Conservation (phyloP, 495 filamentous ascomycete genomes). For the Talaromyces borbonicus region DNA sequence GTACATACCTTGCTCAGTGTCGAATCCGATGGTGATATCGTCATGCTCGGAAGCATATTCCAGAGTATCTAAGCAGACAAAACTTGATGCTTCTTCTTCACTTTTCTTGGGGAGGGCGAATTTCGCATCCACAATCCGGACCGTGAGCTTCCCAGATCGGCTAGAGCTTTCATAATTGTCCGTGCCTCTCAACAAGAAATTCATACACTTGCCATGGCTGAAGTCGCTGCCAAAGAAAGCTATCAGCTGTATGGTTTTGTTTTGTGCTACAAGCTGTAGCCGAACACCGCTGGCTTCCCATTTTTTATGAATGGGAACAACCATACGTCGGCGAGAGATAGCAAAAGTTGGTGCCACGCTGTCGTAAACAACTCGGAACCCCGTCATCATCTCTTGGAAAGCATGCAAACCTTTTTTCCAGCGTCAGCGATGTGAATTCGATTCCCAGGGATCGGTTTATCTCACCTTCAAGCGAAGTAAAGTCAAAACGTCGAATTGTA, state of each 20-base stretch:
- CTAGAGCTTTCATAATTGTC: conserved; percentile 67
- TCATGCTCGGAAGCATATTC: conserved; percentile 87
- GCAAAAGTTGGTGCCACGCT: conserved; percentile 60
- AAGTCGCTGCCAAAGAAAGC: conserved; percentile 74
- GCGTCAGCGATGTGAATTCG: conserved; percentile 33
- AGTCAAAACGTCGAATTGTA: conserved; percentile 34
- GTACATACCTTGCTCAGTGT: conserved; percentile 62
- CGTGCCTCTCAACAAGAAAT: conserved; percentile 69
- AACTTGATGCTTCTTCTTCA: conserved; percentile 50
- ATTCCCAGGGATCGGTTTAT: not conserved
- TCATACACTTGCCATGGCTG: conserved; percentile 75
- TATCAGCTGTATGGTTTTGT: conserved; percentile 61
- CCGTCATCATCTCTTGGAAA: conserved; percentile 69
- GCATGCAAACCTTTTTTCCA: conserved; percentile 55
- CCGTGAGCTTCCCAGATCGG: conserved; percentile 53
- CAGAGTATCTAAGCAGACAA: conserved; percentile 73
- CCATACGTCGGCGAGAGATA: conserved; percentile 75
- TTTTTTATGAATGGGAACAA: conserved; percentile 85
- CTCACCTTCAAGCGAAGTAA: conserved; percentile 30
- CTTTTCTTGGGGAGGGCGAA: conserved; percentile 66
- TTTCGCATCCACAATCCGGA: conserved; percentile 79
- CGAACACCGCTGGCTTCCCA: conserved; percentile 70
- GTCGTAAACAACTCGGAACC: conserved; percentile 67
- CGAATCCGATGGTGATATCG: conserved; percentile 77
- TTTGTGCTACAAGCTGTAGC: conserved; percentile 67